Percentiles rank a stretch among this genome's conserved stretches.
Conservation (phyloP, 2,329 filamentous ascomycete species). For the Paracoccidioides lutzii region DNA sequence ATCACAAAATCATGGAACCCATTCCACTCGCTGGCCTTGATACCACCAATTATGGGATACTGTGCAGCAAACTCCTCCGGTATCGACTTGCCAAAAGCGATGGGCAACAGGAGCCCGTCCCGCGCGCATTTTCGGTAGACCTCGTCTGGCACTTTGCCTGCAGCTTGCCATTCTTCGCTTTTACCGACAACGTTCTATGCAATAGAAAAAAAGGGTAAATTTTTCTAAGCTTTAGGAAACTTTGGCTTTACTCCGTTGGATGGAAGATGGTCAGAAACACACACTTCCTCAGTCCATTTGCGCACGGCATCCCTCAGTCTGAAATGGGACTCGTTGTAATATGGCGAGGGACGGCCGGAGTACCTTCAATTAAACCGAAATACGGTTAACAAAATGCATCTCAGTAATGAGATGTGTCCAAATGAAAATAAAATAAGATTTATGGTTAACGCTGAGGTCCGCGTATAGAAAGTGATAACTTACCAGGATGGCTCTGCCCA, state of each 20-base stretch:
- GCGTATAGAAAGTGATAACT: neutral
- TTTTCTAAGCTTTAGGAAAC: neutral
- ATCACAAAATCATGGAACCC: constrained; percentile 1
- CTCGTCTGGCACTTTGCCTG: neutral
- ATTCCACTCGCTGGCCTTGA: constrained; percentile 3
- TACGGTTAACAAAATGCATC: neutral
- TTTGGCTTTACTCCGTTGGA: neutral
- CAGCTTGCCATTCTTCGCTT: neutral
- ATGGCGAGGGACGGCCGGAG: neutral
- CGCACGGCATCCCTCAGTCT: neutral
- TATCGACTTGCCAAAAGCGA: constrained; percentile 2
- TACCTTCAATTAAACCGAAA: neutral
- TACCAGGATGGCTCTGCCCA: constrained; percentile 2
- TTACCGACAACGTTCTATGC: neutral
- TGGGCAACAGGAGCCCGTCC: neutral
- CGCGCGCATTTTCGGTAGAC: constrained; percentile 1
- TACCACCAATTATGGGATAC: constrained; percentile 1
- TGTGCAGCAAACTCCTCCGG: neutral
- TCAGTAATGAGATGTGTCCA: neutral
- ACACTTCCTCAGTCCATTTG: neutral
- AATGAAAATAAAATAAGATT: neutral
- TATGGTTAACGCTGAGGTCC: too few species aligned
- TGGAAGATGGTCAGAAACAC: neutral
- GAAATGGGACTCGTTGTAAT: constrained; percentile 1
- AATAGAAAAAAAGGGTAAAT: neutral